Percentiles rank a stretch among this genome's conserved stretches.
Evolutionary conservation across 164 flowering plant genomes (phyloP).

Genomic region (Vitis labrusca): DNA sequence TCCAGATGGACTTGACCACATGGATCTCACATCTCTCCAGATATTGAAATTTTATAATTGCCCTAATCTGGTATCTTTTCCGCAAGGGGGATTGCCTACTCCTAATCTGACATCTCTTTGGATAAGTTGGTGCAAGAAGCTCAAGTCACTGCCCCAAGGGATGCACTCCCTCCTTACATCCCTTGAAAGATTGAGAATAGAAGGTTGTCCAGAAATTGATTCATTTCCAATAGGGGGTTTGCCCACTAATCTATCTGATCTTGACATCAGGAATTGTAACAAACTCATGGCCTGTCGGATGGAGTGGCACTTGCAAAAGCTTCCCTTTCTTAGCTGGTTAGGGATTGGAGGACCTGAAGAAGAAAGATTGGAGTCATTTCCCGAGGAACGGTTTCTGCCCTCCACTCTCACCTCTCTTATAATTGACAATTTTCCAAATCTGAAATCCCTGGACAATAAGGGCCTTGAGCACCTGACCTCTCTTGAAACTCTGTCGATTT

Average conservation of each 20-base stretch:
- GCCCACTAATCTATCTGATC: conserved; percentile 12
- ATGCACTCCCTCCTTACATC: too few species aligned
- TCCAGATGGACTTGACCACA: too few species aligned
- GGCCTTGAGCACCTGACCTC: conserved; percentile 15
- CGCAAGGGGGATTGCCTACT: conserved; percentile 9
- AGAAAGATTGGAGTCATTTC: conserved; percentile 8
- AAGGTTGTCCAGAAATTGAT: conserved; percentile 6
- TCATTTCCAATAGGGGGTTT: conserved; percentile 18
- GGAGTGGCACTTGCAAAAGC: conserved; percentile 7
- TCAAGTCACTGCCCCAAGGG: conserved; percentile 18
- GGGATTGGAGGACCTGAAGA: not conserved
- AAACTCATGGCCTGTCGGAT: not conserved
- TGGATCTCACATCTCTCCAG: too few species aligned
- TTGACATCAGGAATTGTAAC: not conserved
- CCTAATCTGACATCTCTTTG: conserved; percentile 5
- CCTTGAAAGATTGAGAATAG: not conserved
- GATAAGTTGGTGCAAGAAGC: conserved; percentile 13
- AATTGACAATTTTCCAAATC: not conserved
- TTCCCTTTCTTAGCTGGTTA: not conserved
- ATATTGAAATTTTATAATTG: fast-evolving
- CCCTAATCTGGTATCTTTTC: not conserved
- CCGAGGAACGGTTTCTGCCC: conserved; percentile 15
- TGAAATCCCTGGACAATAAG: conserved; percentile 1
- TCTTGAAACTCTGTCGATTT: not conserved
- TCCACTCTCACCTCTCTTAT: conserved; percentile 1